phyloP scores from a whole-genome alignment of 129 eudicot genomes.

The Ambrosia trifida region DNA sequence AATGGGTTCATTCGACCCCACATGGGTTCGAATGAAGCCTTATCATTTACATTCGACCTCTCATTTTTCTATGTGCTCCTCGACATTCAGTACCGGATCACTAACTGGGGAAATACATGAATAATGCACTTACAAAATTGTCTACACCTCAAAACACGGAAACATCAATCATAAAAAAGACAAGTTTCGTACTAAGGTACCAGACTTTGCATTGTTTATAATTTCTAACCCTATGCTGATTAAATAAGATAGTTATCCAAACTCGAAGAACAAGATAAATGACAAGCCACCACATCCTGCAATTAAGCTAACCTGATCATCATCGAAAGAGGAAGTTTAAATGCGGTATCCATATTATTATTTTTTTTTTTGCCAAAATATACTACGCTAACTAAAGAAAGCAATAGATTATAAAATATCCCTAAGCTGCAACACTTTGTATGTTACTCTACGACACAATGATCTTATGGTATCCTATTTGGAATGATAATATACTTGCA shows the following conservation, averaged over 20 bases:
- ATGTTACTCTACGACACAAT: slow-evolving; percentile 54
- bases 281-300: slow-evolving; percentile 71
- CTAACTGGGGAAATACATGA: too few relatives aligned
- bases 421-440: slow-evolving; percentile 72
- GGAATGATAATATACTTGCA: slow-evolving; percentile 53
- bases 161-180: background rate
- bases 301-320: slow-evolving; percentile 61
- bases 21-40: too few relatives aligned
- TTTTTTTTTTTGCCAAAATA: background rate
- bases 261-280: slow-evolving; percentile 57
- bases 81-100: too few relatives aligned
- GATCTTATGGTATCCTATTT: background rate
- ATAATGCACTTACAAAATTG: too few relatives aligned
- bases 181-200: slow-evolving; percentile 67
- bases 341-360: background rate
- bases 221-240: slow-evolving; percentile 71
- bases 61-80: too few relatives aligned
- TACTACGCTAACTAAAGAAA: background rate
- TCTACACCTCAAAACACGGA: background rate
- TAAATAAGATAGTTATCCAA: slow-evolving; percentile 61
- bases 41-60: too few relatives aligned
- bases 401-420: slow-evolving; percentile 12
- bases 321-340: slow-evolving; percentile 4
- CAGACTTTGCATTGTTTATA: slow-evolving; percentile 65
- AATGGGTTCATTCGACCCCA: too few relatives aligned